A percentile compares a stretch with the other conserved stretches of the same genome.
These are phyloP conservation scores for Erigeron canadensis DNA, from an alignment of 129 eudicot genomes.

Conservation along the genomic window DNA sequence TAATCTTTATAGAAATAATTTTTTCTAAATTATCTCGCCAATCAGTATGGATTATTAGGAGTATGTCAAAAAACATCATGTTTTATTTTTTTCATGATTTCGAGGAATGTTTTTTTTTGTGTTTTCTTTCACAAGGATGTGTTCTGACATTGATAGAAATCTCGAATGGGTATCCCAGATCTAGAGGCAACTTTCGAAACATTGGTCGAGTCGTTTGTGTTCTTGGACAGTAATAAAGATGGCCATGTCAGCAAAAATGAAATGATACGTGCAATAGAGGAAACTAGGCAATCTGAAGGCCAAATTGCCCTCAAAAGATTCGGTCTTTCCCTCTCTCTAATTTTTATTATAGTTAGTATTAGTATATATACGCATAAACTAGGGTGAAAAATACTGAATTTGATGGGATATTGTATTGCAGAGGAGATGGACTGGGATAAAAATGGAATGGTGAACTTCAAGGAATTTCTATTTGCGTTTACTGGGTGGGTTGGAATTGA, in stretches of 20 bases:
- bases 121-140: slow-evolving; percentile 2
- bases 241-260: slow-evolving; percentile 84
- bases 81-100: not conserved
- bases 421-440: slow-evolving; percentile 99
- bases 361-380: not conserved
- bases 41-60: too few species aligned
- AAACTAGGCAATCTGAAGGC: slow-evolving; percentile 69
- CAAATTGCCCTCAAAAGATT: slow-evolving; percentile 88
- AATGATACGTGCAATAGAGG: slow-evolving; percentile 82
- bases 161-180: slow-evolving; percentile 69
- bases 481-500: slow-evolving; percentile 91
- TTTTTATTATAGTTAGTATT: not conserved
- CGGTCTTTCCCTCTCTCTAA: slow-evolving; percentile 43
- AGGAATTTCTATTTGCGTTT: slow-evolving; percentile 88
- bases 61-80: too few species aligned
- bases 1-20: too few species aligned
- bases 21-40: too few species aligned
- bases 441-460: slow-evolving; percentile 90
- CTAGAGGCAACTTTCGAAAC: slow-evolving; percentile 83
- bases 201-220: slow-evolving; percentile 84
- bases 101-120: not conserved
- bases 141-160: slow-evolving; percentile 56
- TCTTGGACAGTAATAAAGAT: slow-evolving; percentile 81
- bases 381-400: slow-evolving; percentile 5
- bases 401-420: slow-evolving; percentile 33